Evolutionary conservation across 2,329 filamentous ascomycete species (phyloP).

Genomic region (Stachybotrys elegans): DNA sequence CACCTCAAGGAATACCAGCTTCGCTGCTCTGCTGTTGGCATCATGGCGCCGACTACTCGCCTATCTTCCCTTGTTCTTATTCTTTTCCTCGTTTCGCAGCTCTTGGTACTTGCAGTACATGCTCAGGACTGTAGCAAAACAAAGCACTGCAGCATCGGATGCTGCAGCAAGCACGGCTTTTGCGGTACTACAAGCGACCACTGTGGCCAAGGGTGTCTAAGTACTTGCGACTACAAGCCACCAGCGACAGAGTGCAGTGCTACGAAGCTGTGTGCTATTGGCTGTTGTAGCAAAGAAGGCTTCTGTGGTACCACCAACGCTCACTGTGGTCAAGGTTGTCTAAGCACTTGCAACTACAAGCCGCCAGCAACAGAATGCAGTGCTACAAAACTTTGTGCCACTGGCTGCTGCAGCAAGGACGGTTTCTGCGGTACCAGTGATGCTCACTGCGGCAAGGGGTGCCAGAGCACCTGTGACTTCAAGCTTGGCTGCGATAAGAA

Average conservation of each 20-base stretch:
- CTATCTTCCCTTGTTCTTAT: not conserved
- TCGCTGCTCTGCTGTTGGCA: slow-evolving; percentile 5
- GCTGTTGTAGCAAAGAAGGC: no score
- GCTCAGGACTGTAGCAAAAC: no score
- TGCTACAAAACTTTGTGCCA: slow-evolving; percentile 10
- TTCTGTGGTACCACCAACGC: no score
- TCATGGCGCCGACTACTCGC: not conserved
- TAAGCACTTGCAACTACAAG: no score
- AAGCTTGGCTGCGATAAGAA: slow-evolving; percentile 21
- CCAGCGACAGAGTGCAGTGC: no score
- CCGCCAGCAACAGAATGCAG: slow-evolving; percentile 7
- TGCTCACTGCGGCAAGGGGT: slow-evolving; percentile 5
- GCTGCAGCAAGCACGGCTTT: no score
- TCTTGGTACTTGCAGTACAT: not conserved
- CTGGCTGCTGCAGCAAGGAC: slow-evolving; percentile 13
- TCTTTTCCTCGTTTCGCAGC: not conserved
- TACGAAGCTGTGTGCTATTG: no score
- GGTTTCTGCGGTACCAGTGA: slow-evolving; percentile 17
- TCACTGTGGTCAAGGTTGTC: no score
- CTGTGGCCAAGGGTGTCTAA: no score
- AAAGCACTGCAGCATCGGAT: no score
- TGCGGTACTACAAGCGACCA: no score
- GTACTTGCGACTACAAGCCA: no score
- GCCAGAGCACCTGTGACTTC: slow-evolving; percentile 17
- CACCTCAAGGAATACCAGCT: slow-evolving; percentile 1